A percentile compares a stretch with the other conserved stretches of the same genome.
These are phyloP conservation scores for Mucor saturninus DNA, from an alignment of 371 early-diverging fungal species.

Conservation along the genomic window DNA sequence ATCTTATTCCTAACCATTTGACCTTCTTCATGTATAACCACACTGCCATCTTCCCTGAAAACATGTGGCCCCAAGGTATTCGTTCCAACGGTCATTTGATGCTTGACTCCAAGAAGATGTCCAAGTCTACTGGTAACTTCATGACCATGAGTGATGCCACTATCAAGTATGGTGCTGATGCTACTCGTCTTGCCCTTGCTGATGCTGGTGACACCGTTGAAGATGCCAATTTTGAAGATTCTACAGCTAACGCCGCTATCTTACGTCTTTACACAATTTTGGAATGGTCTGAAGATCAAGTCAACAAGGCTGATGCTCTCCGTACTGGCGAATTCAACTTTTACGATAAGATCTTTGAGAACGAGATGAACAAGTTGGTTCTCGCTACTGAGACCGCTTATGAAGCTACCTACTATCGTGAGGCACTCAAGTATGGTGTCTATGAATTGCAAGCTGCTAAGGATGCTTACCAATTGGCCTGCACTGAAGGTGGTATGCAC, in stretches of 20 bases:
- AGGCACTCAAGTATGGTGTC: conserved; percentile 94
- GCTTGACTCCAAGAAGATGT: conserved; percentile 99
- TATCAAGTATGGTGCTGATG: conserved; percentile 95
- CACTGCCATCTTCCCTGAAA: conserved; percentile 95
- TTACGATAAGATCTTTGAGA: conserved; percentile 86
- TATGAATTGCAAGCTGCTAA: conserved; percentile 92
- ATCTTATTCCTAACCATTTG: conserved; percentile 99
- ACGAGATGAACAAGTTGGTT: conserved; percentile 84
- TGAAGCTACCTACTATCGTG: conserved; percentile 87
- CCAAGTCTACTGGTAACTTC: conserved; percentile 99
- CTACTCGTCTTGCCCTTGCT: conserved; percentile 96
- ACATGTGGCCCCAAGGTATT: conserved; percentile 93
- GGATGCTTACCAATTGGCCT: conserved; percentile 89
- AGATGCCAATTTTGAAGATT: conserved; percentile 99
- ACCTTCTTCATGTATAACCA: conserved; percentile 99
- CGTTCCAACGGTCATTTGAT: conserved; percentile 98
- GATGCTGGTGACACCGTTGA: conserved; percentile 96
- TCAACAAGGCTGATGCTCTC: conserved; percentile 38
- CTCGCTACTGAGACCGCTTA: conserved; percentile 78
- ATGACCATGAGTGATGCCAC: conserved; percentile 90
- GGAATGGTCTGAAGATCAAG: conserved; percentile 86
- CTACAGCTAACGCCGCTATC: conserved; percentile 97
- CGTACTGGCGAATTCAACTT: conserved; percentile 62
- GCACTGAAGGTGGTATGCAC: conserved; percentile 82
- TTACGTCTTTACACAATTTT: conserved; percentile 91